Percentiles rank a stretch among this genome's conserved stretches.
phyloP scores from a whole-genome alignment of 306 rosid species.

The Lablab purpureus region DNA sequence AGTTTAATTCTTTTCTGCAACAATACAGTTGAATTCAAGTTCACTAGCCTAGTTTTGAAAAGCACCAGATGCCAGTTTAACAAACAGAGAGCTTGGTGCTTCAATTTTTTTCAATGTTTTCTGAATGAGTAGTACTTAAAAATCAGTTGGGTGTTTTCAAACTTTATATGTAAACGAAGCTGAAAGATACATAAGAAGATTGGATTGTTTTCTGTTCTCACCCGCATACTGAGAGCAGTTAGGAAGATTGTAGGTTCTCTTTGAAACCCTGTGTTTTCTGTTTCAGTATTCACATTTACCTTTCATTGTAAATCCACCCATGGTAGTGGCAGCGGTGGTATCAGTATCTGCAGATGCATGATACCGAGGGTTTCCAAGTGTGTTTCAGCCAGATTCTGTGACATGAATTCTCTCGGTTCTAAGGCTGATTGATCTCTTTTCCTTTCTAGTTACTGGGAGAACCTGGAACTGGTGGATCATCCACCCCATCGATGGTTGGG shows the following conservation, averaged over 20 bases:
- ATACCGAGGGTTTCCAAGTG: not conserved
- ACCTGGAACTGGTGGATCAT: slow-evolving; percentile 97
- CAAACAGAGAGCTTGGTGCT: not conserved
- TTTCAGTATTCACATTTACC: slow-evolving; percentile 5
- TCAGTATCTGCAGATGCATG: not conserved
- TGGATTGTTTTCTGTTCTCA: not conserved
- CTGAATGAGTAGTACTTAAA: not conserved
- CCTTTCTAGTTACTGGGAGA: slow-evolving; percentile 86
- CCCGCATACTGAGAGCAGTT: not conserved
- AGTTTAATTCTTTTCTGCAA: not conserved
- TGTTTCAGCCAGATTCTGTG: not conserved
- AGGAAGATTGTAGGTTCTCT: not conserved
- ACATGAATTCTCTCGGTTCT: slow-evolving; percentile 22
- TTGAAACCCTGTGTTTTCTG: not conserved
- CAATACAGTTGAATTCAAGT: slow-evolving; percentile 3
- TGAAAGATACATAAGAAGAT: slow-evolving; percentile 1
- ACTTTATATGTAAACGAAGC: not conserved
- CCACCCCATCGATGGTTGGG: slow-evolving; percentile 98
- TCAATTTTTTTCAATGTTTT: not conserved
- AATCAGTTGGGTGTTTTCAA: not conserved
- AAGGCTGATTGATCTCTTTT: slow-evolving; percentile 47
- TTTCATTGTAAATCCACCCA: not conserved
- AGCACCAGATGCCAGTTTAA: not conserved
- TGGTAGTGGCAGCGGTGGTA: not conserved
- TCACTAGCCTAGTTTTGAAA: not conserved